Evolutionary conservation across 257 asterid genomes (phyloP).

Genomic region (Orobanche coerulescens): DNA sequence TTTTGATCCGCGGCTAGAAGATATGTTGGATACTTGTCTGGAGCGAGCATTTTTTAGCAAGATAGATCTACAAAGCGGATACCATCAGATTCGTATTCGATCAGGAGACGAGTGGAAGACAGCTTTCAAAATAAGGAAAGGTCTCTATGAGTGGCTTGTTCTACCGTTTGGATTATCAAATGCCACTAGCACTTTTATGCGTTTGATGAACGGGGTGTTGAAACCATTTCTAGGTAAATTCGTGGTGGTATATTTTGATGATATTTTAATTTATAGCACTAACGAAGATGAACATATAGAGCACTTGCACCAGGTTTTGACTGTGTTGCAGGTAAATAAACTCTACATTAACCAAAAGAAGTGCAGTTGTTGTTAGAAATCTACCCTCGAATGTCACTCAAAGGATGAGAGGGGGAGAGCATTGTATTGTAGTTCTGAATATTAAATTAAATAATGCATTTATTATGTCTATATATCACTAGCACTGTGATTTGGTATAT

Average conservation of each 20-base stretch:
- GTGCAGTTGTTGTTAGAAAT: too few species aligned
- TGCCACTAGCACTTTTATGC: background rate
- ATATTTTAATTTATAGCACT: too few species aligned
- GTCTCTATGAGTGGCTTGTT: background rate
- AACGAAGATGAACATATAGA: too few species aligned
- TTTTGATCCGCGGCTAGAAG: background rate
- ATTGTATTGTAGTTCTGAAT: too few species aligned
- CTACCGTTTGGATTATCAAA: background rate
- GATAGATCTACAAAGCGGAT: background rate
- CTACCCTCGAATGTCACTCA: too few species aligned
- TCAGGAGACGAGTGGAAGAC: background rate
- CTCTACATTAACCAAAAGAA: too few species aligned
- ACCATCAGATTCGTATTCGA: background rate
- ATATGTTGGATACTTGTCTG: background rate
- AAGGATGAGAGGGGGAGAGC: too few species aligned
- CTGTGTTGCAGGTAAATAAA: too few species aligned
- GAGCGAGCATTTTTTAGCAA: background rate
- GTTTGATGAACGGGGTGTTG: background rate
- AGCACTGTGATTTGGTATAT: too few species aligned
- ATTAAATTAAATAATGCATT: too few species aligned
- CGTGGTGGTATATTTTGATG: background rate
- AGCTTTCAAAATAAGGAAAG: background rate
- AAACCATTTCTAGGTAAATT: background rate
- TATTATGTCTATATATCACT: too few species aligned
- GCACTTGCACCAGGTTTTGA: too few species aligned